Percentiles rank a stretch among this genome's conserved stretches.
These are phyloP conservation scores for Elaeis oleifera DNA, from an alignment of 202 grass and related monocot species.

Conservation along the genomic window DNA sequence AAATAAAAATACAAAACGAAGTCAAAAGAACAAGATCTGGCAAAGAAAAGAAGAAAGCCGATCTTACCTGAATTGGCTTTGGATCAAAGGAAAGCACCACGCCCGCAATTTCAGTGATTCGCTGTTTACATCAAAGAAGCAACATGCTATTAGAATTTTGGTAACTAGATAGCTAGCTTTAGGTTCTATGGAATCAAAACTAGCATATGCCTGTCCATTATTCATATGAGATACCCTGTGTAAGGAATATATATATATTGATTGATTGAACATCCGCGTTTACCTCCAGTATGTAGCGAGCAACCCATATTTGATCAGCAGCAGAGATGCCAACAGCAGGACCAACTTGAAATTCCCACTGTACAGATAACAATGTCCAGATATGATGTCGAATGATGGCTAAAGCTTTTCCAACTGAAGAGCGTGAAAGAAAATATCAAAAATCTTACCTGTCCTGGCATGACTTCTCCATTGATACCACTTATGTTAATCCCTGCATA, in stretches of 20 bases:
- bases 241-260: too few relatives aligned
- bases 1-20: neutral
- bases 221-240: too few relatives aligned
- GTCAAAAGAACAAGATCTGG: neutral
- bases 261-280: too few relatives aligned
- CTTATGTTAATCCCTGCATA: conserved; percentile 19
- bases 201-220: too few relatives aligned
- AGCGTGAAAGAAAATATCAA: neutral
- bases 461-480: conserved; percentile 25
- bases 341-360: conserved; percentile 28
- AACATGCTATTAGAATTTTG: neutral
- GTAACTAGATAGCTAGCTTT: too few relatives aligned
- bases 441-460: conserved; percentile 14
- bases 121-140: neutral
- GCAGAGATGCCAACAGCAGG: conserved; percentile 18
- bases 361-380: neutral
- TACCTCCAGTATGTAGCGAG: conserved; percentile 24
- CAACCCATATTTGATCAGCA: conserved; percentile 20
- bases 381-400: neutral
- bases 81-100: conserved; percentile 20
- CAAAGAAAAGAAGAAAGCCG: neutral
- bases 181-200: too few relatives aligned
- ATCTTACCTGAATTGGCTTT: conserved; percentile 20
- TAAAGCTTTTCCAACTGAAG: neutral
- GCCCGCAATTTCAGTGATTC: conserved; percentile 19